Conservation (phyloP, 805 yeast species). For the Candida railenensis region DNA sequence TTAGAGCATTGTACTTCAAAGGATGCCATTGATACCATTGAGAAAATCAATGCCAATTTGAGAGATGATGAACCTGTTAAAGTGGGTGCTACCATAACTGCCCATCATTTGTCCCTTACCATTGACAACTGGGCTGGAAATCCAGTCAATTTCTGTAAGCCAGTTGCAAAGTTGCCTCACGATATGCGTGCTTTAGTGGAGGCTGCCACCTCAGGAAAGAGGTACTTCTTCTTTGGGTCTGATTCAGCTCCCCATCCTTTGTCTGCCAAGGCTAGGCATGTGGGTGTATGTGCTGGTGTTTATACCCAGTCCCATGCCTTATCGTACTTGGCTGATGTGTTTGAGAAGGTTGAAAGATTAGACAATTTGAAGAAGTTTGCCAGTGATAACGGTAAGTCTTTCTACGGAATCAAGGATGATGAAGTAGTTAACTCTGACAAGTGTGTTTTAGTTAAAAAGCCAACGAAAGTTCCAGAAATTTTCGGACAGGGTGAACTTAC, state of each 20-base stretch:
- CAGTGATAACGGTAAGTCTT: slow-evolving; percentile 65
- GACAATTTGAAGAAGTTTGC: slow-evolving; percentile 74
- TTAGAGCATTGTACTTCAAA: slow-evolving; percentile 94
- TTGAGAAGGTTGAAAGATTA: slow-evolving; percentile 63
- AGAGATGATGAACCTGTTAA: slow-evolving; percentile 35
- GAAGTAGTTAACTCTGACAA: slow-evolving; percentile 42
- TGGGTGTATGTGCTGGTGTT: slow-evolving; percentile 97
- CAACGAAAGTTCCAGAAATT: slow-evolving; percentile 57
- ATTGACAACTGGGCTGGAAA: slow-evolving; percentile 97
- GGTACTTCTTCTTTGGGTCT: slow-evolving; percentile 93
- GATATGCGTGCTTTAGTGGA: slow-evolving; percentile 77
- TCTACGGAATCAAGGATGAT: slow-evolving; percentile 59
- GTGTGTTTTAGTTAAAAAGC: slow-evolving; percentile 54
- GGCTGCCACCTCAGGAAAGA: slow-evolving; percentile 90
- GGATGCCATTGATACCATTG: slow-evolving; percentile 79
- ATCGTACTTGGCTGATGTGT: slow-evolving; percentile 82
- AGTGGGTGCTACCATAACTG: slow-evolving; percentile 93
- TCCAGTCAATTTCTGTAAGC: slow-evolving; percentile 93
- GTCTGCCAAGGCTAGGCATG: slow-evolving; percentile 68
- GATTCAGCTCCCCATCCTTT: slow-evolving; percentile 98
- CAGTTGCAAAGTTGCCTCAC: slow-evolving; percentile 90
- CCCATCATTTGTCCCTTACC: slow-evolving; percentile 87
- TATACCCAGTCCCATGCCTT: slow-evolving; percentile 84
- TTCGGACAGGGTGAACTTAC: slow-evolving; percentile 45
- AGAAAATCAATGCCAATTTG: slow-evolving; percentile 53